Evolutionary conservation across 306 rosid species (phyloP).

Genomic region (Gillenia trifoliata): DNA sequence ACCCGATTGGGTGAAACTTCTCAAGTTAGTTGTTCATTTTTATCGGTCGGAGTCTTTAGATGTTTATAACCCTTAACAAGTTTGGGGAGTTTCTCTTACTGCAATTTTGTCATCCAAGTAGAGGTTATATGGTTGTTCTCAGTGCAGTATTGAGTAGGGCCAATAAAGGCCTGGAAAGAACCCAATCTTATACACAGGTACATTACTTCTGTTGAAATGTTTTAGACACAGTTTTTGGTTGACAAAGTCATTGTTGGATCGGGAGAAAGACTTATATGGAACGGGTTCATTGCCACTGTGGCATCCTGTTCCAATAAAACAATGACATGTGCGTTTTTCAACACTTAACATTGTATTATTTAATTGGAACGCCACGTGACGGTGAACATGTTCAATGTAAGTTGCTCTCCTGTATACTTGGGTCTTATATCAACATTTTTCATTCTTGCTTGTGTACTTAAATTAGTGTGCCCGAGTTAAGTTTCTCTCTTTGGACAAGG

Average conservation of each 20-base stretch:
- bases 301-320: too few relatives aligned
- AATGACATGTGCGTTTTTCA: too few relatives aligned
- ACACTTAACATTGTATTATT: too few relatives aligned
- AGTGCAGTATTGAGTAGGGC: constrained; percentile 5
- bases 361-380: too few relatives aligned
- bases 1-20: background rate
- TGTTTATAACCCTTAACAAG: background rate
- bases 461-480: too few relatives aligned
- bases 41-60: background rate
- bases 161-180: constrained; percentile 23
- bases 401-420: too few relatives aligned
- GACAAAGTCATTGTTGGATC: constrained; percentile 1
- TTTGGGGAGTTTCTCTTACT: background rate
- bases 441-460: too few relatives aligned
- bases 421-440: too few relatives aligned
- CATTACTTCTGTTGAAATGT: constrained; percentile 1
- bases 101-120: background rate
- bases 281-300: too few relatives aligned
- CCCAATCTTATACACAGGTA: background rate
- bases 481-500: too few relatives aligned
- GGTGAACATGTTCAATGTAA: too few relatives aligned
- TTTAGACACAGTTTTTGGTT: constrained; percentile 12
- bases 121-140: background rate
- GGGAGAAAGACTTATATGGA: too few relatives aligned
- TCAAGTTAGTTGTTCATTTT: background rate